Evolutionary conservation across 78 protist species (phyloP).

Genomic region (Speleostelium caveatum): DNA sequence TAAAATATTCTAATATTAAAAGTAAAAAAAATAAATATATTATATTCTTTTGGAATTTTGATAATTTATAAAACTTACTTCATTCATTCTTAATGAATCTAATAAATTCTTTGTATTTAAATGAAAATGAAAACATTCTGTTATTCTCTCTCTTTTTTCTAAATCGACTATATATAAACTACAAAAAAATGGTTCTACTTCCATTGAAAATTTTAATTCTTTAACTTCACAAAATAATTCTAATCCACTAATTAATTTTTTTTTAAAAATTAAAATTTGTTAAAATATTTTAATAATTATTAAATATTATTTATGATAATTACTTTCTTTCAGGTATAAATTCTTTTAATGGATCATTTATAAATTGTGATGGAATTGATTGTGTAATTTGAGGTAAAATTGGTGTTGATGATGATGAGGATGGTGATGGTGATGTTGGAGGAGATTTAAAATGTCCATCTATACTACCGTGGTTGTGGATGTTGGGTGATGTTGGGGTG

Average conservation of each 20-base stretch:
- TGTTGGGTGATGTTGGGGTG: not conserved
- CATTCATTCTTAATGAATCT: constrained; percentile 59
- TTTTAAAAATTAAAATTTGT: not conserved
- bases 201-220: constrained; percentile 56
- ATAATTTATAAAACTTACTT: constrained; percentile 9
- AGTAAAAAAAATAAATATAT: not conserved
- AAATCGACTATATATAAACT: constrained; percentile 72
- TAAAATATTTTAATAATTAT: not conserved
- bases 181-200: constrained; percentile 72
- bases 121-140: constrained; percentile 66
- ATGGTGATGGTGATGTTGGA: too few species aligned
- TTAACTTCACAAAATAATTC: constrained; percentile 64
- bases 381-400: not conserved
- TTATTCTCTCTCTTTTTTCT: constrained; percentile 59
- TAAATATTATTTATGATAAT: not conserved
- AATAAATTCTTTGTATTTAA: constrained; percentile 46
- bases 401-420: not conserved
- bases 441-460: too few species aligned
- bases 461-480: not conserved
- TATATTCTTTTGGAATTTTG: too few species aligned
- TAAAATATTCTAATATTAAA: constrained; percentile 6
- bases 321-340: constrained; percentile 64
- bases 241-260: constrained; percentile 24
- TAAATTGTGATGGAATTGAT: not conserved
- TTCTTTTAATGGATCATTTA: constrained; percentile 57